Evolutionary conservation across 2,329 filamentous ascomycete genomes (phyloP).

Genomic region (Cladophialophora psammophila): DNA sequence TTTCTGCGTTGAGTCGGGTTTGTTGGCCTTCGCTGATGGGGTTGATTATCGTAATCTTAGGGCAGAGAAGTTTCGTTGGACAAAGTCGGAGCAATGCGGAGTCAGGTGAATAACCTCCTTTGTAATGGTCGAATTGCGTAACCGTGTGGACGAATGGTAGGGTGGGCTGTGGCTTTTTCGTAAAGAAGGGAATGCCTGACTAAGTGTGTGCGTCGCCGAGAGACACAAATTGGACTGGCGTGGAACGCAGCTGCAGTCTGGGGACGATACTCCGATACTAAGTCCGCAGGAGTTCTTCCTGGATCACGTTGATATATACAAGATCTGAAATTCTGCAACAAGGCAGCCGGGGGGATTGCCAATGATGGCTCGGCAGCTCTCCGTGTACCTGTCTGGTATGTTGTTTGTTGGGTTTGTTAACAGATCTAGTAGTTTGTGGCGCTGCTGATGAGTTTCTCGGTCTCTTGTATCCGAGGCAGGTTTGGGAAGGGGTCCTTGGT

Average conservation of each 20-base stretch:
- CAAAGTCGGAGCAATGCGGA: conserved; percentile 26
- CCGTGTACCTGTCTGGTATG: background rate
- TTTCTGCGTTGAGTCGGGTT: background rate
- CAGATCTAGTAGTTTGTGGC: background rate
- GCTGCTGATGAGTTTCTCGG: conserved; percentile 1
- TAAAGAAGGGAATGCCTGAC: conserved; percentile 14
- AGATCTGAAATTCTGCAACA: background rate
- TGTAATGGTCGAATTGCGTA: conserved; percentile 24
- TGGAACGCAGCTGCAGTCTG: background rate
- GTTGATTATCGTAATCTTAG: conserved; percentile 12
- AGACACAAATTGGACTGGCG: conserved; percentile 6
- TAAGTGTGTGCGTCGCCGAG: conserved; percentile 22
- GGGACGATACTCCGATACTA: background rate
- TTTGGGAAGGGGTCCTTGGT: background rate
- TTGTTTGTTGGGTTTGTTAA: background rate
- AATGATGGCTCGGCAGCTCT: background rate
- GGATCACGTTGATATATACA: background rate
- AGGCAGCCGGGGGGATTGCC: background rate
- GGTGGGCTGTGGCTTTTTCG: background rate
- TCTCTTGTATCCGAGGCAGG: background rate
- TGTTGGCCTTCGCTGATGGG: conserved; percentile 11
- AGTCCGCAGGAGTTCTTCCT: conserved; percentile 3
- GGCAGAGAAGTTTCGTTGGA: conserved; percentile 13
- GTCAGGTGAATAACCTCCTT: conserved; percentile 22
- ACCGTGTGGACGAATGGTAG: conserved; percentile 25